Evolutionary conservation across 176 grass and related monocot genomes (phyloP).

Genomic region (Oropetium thomaeum): DNA sequence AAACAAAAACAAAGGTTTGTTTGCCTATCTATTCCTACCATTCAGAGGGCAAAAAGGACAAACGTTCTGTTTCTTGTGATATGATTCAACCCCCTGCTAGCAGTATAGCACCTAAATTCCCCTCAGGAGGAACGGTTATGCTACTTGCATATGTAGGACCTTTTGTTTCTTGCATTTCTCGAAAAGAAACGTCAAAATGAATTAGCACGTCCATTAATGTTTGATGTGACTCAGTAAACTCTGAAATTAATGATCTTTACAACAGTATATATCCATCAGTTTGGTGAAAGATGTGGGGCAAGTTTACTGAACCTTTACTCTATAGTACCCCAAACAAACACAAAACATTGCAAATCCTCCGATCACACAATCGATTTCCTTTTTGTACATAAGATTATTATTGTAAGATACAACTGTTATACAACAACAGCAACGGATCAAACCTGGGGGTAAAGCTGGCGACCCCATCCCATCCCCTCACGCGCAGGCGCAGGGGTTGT

Average conservation of each 20-base stretch:
- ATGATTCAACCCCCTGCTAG: background rate
- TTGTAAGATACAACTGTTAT: conserved; percentile 1
- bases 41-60: conserved; percentile 4
- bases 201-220: background rate
- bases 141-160: background rate
- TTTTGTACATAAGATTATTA: conserved; percentile 41
- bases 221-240: background rate
- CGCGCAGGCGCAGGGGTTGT: conserved; percentile 87
- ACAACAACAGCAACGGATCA: conserved; percentile 28
- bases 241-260: background rate
- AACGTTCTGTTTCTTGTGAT: conserved; percentile 7
- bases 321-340: conserved; percentile 20
- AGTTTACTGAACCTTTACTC: conserved; percentile 1
- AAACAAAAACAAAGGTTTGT: background rate
- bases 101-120: background rate
- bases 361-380: conserved; percentile 25
- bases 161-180: conserved; percentile 2
- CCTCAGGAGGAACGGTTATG: background rate
- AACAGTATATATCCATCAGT: conserved; percentile 1
- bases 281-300: background rate
- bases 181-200: background rate
- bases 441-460: conserved; percentile 17
- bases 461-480: conserved; percentile 12
- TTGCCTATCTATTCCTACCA: background rate
- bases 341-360: conserved; percentile 21